phyloP scores from a whole-genome alignment of 1,284 basidiomycete species.

The Apiotrichum domesticum region DNA sequence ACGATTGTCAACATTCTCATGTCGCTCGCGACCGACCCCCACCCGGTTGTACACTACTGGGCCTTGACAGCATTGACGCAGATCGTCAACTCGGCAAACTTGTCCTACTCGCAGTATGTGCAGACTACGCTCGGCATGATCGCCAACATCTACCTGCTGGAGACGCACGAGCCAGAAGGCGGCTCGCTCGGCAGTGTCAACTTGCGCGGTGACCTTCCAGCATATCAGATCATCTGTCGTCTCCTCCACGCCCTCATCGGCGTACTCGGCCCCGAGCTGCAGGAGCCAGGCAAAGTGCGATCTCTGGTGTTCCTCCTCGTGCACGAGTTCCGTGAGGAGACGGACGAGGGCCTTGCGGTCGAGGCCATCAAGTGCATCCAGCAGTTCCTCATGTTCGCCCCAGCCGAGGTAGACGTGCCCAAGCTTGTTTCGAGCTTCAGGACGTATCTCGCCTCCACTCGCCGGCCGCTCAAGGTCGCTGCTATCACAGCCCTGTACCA shows the following conservation, averaged over 20 bases:
- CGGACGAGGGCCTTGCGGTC: slow-evolving; percentile 80
- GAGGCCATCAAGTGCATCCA: slow-evolving; percentile 95
- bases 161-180: slow-evolving; percentile 90
- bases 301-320: slow-evolving; percentile 78
- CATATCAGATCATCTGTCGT: slow-evolving; percentile 84
- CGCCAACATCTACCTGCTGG: slow-evolving; percentile 81
- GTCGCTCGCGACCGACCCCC: slow-evolving; percentile 92
- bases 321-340: slow-evolving; percentile 74
- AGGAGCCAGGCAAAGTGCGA: slow-evolving; percentile 76
- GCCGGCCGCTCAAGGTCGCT: slow-evolving; percentile 80
- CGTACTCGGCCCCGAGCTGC: slow-evolving; percentile 91
- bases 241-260: slow-evolving; percentile 90
- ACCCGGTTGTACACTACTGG: slow-evolving; percentile 93
- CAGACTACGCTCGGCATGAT: slow-evolving; percentile 84
- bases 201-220: slow-evolving; percentile 80
- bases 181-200: slow-evolving; percentile 79
- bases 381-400: slow-evolving; percentile 93
- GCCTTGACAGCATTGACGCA: slow-evolving; percentile 76
- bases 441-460: slow-evolving; percentile 66
- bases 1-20: slow-evolving; percentile 94
- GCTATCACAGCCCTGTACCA: slow-evolving; percentile 95
- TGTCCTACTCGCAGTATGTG: slow-evolving; percentile 86
- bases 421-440: slow-evolving; percentile 69
- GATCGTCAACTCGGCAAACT: slow-evolving; percentile 85
- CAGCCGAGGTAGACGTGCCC: slow-evolving; percentile 71